Percentiles rank a stretch among this genome's conserved stretches.
Conservation (phyloP, 2,329 filamentous ascomycete species). For the Tolypocladium ovalisporum region DNA sequence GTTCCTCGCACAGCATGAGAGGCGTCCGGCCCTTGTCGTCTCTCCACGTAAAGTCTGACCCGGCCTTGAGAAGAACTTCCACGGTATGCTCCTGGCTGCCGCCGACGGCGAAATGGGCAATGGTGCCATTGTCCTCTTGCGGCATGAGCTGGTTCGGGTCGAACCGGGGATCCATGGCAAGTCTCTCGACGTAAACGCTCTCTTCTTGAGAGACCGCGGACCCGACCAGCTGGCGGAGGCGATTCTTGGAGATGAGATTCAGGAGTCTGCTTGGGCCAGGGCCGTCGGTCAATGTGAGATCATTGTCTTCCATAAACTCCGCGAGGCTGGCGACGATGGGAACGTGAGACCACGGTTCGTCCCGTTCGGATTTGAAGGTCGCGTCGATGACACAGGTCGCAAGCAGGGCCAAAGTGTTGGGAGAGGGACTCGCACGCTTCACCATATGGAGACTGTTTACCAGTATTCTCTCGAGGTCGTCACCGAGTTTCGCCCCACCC, state of each 20-base stretch:
- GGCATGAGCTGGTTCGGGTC: conserved; percentile 13
- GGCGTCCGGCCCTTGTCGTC: conserved; percentile 22
- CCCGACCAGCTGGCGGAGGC: conserved; percentile 11
- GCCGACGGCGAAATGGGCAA: conserved; percentile 20
- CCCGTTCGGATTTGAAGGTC: not conserved
- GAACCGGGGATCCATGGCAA: conserved; percentile 18
- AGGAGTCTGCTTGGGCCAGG: conserved; percentile 3
- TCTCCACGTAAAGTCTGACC: conserved; percentile 14
- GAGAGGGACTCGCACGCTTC: conserved; percentile 3
- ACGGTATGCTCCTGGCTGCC: conserved; percentile 14
- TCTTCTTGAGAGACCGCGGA: conserved; percentile 15
- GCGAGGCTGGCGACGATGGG: conserved; percentile 5
- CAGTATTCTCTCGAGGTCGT: conserved; percentile 8
- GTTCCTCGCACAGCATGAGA: conserved; percentile 20
- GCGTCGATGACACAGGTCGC: not conserved
- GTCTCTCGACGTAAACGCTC: conserved; percentile 12
- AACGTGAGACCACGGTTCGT: not conserved
- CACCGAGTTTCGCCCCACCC: conserved; percentile 8
- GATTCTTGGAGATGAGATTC: conserved; percentile 5
- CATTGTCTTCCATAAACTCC: conserved; percentile 2
- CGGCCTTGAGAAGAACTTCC: conserved; percentile 13
- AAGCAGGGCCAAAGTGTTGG: not conserved
- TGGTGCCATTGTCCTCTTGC: conserved; percentile 9
- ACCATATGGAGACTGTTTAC: not conserved
- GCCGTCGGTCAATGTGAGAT: conserved; percentile 4